Evolutionary conservation across 169 alveolate genomes (phyloP).

Genomic region (Sarcocystis neurona): DNA sequence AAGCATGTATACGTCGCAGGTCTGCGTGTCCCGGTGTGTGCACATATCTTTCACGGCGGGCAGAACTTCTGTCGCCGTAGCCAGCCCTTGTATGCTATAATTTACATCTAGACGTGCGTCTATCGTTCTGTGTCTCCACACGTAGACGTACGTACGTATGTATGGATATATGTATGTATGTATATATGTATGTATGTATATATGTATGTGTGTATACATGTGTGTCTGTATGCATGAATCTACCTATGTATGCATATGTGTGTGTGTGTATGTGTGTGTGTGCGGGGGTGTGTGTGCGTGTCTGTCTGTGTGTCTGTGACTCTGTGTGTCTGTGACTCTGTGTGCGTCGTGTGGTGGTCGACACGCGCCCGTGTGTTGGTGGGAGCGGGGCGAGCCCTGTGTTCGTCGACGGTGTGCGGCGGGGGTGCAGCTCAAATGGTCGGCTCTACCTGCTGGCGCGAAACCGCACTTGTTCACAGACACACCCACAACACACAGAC

Average conservation of each 20-base stretch:
- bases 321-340: too few relatives aligned
- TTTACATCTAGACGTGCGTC: neutral
- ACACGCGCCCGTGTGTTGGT: too few relatives aligned
- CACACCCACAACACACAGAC: too few relatives aligned
- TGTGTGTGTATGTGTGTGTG: neutral
- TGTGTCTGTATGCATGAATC: neutral
- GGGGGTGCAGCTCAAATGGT: too few relatives aligned
- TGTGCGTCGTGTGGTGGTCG: too few relatives aligned
- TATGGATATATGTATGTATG: too few relatives aligned
- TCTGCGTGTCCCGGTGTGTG: neutral
- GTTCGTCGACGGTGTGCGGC: too few relatives aligned
- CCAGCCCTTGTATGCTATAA: neutral
- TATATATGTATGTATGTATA: neutral
- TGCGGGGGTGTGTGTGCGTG: neutral
- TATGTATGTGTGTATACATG: too few relatives aligned
- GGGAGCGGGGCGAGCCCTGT: too few relatives aligned
- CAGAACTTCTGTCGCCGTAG: neutral
- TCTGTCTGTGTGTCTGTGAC: too few relatives aligned
- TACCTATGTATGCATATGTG: neutral
- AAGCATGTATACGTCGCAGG: neutral
- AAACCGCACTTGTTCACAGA: too few relatives aligned
- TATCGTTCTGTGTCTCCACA: neutral
- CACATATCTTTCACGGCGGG: neutral
- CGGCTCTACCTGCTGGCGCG: too few relatives aligned
- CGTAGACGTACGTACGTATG: neutral